Evolutionary conservation across 2,329 filamentous ascomycete genomes (phyloP), one percentile per base, ranked within the genome.

Genomic region (Colletotrichum scovillei): DNA sequence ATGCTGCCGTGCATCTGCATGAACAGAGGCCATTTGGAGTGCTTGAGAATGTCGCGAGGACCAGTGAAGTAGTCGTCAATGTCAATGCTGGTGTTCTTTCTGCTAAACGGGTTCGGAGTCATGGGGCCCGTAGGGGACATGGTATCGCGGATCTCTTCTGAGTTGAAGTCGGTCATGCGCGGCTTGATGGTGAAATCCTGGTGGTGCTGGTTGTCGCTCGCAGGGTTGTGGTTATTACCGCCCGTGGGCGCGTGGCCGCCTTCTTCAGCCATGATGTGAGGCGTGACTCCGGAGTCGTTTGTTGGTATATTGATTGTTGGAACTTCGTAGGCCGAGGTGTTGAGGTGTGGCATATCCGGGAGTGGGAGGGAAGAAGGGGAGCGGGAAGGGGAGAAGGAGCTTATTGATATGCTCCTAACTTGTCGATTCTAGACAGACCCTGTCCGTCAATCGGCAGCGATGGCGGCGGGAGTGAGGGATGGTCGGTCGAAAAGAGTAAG

Each of bases 11-110:
- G 93, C 84, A 95, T 87, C 72, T 92, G 92, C 80, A 95, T 83
- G 80, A 95, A 93, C 75, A 91, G 88, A 22, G 93, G 93, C 88
- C 92, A 92, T 86, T 94, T 95, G 24, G 92, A 94, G 81, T 95
- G 93, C 78, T 90, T 90, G 71, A 90, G 87, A 75, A 94, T 89
- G 80, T 95, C 91, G 74, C 92, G 89, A 63, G 93, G 93, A 14
- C 90, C 91, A 62, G 80, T 88, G 78, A 92, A 92, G 80, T 92
- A 92, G 75, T 91, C 89, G 73, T 91, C 89, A 60, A 92, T 75
- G 42, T 90, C 87, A 73, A 87, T 80, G 16, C 82, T 82, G 19
- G 78, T 80, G 64, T 75, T 74, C 35, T 80, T 81, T 53, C 79
- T 79, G 49, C 78, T 79, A 72, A 81, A 82, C 46, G 78, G 75